Evolutionary conservation across 164 flowering plant genomes (phyloP).

Genomic region (Buxus sempervirens): DNA sequence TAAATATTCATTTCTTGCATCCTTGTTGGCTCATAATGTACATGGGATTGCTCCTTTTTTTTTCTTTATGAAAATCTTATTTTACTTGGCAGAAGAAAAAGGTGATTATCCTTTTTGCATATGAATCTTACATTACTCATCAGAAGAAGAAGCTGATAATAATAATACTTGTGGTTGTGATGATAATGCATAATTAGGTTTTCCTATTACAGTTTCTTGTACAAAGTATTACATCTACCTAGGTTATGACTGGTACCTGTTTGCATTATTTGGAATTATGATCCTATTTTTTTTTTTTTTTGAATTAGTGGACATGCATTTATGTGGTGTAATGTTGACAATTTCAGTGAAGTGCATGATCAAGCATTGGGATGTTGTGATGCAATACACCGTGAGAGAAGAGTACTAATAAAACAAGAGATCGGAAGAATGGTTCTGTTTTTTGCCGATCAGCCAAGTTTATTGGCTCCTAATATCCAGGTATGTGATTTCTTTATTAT

Average conservation of each 20-base stretch:
- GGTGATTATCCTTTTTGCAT: too few species aligned
- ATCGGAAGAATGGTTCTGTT: conserved; percentile 97
- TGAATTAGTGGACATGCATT: not conserved
- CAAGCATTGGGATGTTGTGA: conserved; percentile 85
- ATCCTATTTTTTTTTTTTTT: not conserved
- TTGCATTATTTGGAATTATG: not conserved
- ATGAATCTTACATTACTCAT: too few species aligned
- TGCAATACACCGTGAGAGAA: conserved; percentile 83
- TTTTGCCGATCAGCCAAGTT: conserved; percentile 94
- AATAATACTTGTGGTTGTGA: too few species aligned
- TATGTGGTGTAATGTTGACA: conserved; percentile 2
- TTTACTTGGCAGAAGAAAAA: too few species aligned
- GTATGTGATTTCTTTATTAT: conserved; percentile 25
- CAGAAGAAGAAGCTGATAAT: too few species aligned
- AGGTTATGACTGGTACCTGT: not conserved
- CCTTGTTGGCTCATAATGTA: too few species aligned
- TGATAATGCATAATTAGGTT: too few species aligned
- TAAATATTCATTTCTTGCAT: too few species aligned
- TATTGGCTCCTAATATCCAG: conserved; percentile 98
- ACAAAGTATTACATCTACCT: not conserved
- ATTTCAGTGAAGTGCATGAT: conserved; percentile 90
- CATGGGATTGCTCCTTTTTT: too few species aligned
- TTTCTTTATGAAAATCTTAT: too few species aligned
- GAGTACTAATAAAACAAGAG: conserved; percentile 90
- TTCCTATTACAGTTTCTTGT: too few species aligned